These are phyloP conservation scores for Mycosphaerelloides madeirae DNA, from an alignment of 2,329 filamentous ascomycete genomes.

Conservation along the genomic window DNA sequence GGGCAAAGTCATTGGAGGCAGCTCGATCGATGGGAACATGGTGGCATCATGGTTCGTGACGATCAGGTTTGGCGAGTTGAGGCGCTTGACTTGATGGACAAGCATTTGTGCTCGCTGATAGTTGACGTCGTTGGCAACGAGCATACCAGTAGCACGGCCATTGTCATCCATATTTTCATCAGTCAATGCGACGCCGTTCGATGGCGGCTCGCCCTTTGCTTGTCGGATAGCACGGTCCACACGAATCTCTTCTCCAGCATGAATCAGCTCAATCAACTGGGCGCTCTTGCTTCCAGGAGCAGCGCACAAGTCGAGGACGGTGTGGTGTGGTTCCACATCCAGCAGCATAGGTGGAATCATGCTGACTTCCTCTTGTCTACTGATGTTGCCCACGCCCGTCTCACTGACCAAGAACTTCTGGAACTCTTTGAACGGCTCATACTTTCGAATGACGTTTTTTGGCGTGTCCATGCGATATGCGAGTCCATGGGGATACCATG, in stretches of 20 bases:
- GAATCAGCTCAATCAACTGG: constrained; percentile 90
- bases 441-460: constrained; percentile 91
- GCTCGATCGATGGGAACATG: constrained; percentile 84
- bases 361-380: constrained; percentile 92
- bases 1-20: constrained; percentile 55
- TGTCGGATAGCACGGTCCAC: constrained; percentile 66
- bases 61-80: constrained; percentile 93
- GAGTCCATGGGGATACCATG: constrained; percentile 91
- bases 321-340: constrained; percentile 86
- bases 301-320: constrained; percentile 90
- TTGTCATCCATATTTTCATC: constrained; percentile 53
- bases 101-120: constrained; percentile 97
- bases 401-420: constrained; percentile 98
- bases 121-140: constrained; percentile 94
- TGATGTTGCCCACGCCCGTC: constrained; percentile 95
- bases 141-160: constrained; percentile 81
- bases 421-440: constrained; percentile 88
- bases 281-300: constrained; percentile 96
- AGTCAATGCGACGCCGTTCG: constrained; percentile 39
- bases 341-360: constrained; percentile 97
- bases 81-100: constrained; percentile 93
- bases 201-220: constrained; percentile 43
- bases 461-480: constrained; percentile 98
- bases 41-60: constrained; percentile 98
- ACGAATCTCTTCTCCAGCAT: constrained; percentile 83